These are phyloP conservation scores for Colletotrichum sidae DNA, from an alignment of 2,329 filamentous ascomycete species.

Conservation along the genomic window DNA sequence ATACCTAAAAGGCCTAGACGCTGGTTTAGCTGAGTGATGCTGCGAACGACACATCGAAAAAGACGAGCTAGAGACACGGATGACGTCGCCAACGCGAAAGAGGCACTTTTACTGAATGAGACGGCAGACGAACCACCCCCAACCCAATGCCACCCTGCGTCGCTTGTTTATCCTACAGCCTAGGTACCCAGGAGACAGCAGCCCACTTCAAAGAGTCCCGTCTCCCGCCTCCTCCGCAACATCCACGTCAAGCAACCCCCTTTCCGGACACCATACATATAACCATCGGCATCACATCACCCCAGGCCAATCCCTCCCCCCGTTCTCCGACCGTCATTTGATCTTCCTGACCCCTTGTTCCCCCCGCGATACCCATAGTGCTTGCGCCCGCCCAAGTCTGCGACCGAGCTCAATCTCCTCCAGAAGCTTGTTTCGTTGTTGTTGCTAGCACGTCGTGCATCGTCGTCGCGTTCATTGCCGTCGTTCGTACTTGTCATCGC, in stretches of 20 bases:
- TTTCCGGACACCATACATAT: constrained; percentile 28
- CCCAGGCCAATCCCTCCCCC: neutral
- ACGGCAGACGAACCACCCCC: neutral
- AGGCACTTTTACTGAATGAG: constrained; percentile 21
- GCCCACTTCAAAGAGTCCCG: constrained; percentile 3
- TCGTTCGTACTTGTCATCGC: constrained; percentile 41
- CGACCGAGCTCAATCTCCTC: neutral
- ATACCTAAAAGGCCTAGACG: neutral
- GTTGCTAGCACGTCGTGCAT: neutral
- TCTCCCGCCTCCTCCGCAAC: constrained; percentile 35
- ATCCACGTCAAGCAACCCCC: constrained; percentile 15
- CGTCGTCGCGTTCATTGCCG: neutral
- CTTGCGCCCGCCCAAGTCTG: neutral
- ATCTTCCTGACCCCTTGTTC: constrained; percentile 23
- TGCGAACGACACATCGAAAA: constrained; percentile 32
- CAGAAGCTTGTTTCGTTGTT: neutral
- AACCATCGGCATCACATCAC: constrained; percentile 31
- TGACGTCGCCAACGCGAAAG: constrained; percentile 39
- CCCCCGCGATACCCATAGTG: constrained; percentile 26
- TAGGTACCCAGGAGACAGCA: constrained; percentile 3
- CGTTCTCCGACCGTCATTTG: constrained; percentile 17
- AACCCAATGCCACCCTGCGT: constrained; percentile 7
- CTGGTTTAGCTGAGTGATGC: constrained; percentile 32
- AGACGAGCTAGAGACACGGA: constrained; percentile 34
- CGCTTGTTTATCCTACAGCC: neutral